Conservation (phyloP, 805 yeast genomes). For the Debaryomyces castellii region DNA sequence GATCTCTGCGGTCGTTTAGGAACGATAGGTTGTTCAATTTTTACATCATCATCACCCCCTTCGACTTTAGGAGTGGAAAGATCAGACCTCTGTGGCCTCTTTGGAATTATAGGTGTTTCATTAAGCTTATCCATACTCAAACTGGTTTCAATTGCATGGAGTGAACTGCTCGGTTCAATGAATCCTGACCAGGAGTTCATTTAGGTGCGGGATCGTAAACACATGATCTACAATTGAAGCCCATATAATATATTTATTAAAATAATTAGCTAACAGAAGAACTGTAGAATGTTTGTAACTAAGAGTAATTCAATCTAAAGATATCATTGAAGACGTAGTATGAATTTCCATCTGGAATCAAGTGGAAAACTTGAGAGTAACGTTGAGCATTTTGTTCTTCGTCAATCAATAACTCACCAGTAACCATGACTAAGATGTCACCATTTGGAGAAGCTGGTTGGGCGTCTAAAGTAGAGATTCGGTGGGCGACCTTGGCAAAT, state of each 20-base stretch:
- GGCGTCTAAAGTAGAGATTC: slow-evolving; percentile 93
- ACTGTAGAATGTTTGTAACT: slow-evolving; percentile 13
- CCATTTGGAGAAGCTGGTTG: slow-evolving; percentile 94
- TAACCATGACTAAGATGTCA: slow-evolving; percentile 95
- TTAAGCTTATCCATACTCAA: slow-evolving; percentile 3
- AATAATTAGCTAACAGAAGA: background rate
- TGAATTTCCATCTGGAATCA: slow-evolving; percentile 87
- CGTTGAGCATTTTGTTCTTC: slow-evolving; percentile 95
- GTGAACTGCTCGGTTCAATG: too few species aligned
- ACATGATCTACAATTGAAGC: background rate
- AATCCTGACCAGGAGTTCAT: too few species aligned
- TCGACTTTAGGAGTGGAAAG: too few species aligned
- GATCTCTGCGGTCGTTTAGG: background rate
- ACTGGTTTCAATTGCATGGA: background rate
- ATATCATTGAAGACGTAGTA: slow-evolving; percentile 96
- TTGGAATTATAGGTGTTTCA: slow-evolving; percentile 9
- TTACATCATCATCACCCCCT: background rate
- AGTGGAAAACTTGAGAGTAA: slow-evolving; percentile 96
- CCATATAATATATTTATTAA: background rate
- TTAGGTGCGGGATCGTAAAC: background rate
- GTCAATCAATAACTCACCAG: slow-evolving; percentile 90
- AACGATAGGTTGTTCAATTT: background rate
- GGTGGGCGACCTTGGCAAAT: slow-evolving; percentile 88
- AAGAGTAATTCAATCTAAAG: slow-evolving; percentile 88
- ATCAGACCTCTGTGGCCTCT: slow-evolving; percentile 8